These are phyloP conservation scores for Paecilomyces dactylethromorphus DNA, from an alignment of 2,329 filamentous ascomycete genomes.

Conservation along the genomic window DNA sequence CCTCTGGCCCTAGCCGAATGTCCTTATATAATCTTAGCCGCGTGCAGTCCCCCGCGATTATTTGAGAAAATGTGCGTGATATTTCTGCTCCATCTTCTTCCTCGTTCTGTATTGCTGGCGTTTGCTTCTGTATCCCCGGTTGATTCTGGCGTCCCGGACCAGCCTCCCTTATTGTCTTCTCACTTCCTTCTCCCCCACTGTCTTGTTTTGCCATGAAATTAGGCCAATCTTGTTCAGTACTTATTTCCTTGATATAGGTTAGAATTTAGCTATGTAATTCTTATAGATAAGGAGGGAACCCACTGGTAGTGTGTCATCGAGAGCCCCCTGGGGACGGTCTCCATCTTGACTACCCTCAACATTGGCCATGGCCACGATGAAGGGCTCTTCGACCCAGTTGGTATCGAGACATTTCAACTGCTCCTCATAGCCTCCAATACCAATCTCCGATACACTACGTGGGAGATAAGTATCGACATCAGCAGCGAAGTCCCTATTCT, in stretches of 20 bases:
- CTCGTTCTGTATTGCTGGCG: not conserved
- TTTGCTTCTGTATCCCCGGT: not conserved
- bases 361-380: constrained; percentile 7
- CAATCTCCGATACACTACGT: constrained; percentile 2
- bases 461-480: not conserved
- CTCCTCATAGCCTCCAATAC: not conserved
- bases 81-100: not conserved
- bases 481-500: not conserved
- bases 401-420: constrained; percentile 6
- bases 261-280: not conserved
- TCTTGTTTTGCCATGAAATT: not conserved
- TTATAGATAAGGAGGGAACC: not conserved
- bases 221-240: not conserved
- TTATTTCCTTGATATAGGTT: not conserved
- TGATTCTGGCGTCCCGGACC: not conserved
- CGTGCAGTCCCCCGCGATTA: constrained; percentile 11
- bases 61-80: constrained; percentile 10
- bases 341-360: constrained; percentile 1
- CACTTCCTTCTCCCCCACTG: not conserved
- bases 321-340: constrained; percentile 4
- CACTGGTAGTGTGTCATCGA: constrained; percentile 4
- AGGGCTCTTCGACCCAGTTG: constrained; percentile 9
- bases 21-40: constrained; percentile 19
- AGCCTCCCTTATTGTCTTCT: not conserved
- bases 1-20: constrained; percentile 14